Percentiles rank a stretch among this genome's conserved stretches.
phyloP scores from a whole-genome alignment of 495 filamentous ascomycete genomes.

The Xeromyces bisporus region DNA sequence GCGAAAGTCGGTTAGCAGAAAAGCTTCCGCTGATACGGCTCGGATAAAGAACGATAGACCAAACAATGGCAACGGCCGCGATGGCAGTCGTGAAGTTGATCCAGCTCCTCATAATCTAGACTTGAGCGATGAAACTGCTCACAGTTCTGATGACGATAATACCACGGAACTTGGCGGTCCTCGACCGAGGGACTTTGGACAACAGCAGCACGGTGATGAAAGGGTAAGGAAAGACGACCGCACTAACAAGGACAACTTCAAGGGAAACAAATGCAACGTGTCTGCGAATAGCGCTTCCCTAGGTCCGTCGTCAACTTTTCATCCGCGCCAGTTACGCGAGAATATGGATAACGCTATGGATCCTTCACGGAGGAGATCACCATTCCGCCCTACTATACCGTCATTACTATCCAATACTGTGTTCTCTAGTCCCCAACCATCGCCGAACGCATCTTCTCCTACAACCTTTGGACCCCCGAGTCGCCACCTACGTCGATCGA shows the following conservation, averaged over 20 bases:
- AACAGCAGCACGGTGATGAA: constrained; percentile 4
- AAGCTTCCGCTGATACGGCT: constrained; percentile 2
- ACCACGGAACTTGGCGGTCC: constrained; percentile 8
- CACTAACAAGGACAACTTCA: constrained; percentile 14
- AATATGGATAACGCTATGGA: constrained; percentile 7
- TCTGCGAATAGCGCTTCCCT: constrained; percentile 1
- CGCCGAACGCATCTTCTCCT: constrained; percentile 20
- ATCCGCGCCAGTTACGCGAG: constrained; percentile 1
- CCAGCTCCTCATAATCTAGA: constrained; percentile 24
- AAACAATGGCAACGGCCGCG: not conserved
- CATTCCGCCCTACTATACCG: constrained; percentile 36
- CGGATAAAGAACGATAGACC: not conserved
- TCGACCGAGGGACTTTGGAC: constrained; percentile 20
- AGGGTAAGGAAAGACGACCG: constrained; percentile 17
- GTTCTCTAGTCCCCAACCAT: constrained; percentile 31
- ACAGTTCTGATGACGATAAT: constrained; percentile 14
- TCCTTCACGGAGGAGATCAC: constrained; percentile 11
- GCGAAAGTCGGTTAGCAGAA: constrained; percentile 11
- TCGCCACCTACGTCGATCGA: constrained; percentile 46
- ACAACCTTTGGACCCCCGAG: too few relatives aligned
- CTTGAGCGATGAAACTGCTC: constrained; percentile 17
- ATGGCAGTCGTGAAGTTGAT: constrained; percentile 5
- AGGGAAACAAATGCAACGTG: not conserved
- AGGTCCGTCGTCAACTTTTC: constrained; percentile 4
- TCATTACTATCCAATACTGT: constrained; percentile 48